phyloP scores from a whole-genome alignment of 2,329 filamentous ascomycete species.

The Graphium sp. region DNA sequence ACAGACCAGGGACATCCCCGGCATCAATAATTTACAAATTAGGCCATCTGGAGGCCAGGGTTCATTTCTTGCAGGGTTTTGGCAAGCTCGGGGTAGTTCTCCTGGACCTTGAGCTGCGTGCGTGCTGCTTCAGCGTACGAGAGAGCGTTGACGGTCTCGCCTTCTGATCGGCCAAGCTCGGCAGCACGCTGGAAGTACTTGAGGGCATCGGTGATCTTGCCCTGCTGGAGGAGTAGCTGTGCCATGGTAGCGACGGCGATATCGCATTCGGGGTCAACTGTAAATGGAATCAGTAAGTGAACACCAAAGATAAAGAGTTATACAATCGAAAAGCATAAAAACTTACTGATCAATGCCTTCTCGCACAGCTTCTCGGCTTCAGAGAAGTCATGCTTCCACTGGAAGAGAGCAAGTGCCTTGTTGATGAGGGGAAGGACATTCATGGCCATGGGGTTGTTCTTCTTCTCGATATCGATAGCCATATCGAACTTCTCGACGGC shows the following conservation, averaged over 20 bases:
- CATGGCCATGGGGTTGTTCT: constrained; percentile 84
- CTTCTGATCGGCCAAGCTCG: constrained; percentile 84
- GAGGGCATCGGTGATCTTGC: constrained; percentile 87
- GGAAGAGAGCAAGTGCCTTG: constrained; percentile 92
- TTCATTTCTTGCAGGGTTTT: constrained; percentile 33
- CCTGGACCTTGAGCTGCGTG: constrained; percentile 83
- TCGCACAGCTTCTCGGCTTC: constrained; percentile 94
- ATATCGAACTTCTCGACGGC: constrained; percentile 97
- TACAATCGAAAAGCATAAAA: background rate
- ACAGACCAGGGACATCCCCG: too few relatives aligned
- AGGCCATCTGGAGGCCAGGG: constrained; percentile 1
- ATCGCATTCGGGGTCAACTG: constrained; percentile 95
- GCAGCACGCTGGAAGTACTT: constrained; percentile 95
- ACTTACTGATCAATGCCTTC: constrained; percentile 89
- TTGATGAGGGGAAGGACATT: constrained; percentile 97
- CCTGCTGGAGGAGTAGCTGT: constrained; percentile 90
- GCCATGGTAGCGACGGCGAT: constrained; percentile 99
- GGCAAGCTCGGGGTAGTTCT: constrained; percentile 70
- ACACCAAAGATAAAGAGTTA: background rate
- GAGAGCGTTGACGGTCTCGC: constrained; percentile 88
- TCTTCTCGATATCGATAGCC: constrained; percentile 97
- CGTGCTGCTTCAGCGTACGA: constrained; percentile 94
- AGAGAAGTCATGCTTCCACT: constrained; percentile 93
- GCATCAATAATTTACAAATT: background rate
- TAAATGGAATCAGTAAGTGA: constrained; percentile 7